Evolutionary conservation across 208 protist species (phyloP), one percentile per base, ranked within the genome.

Genomic region (Leishmania gerbilli): DNA sequence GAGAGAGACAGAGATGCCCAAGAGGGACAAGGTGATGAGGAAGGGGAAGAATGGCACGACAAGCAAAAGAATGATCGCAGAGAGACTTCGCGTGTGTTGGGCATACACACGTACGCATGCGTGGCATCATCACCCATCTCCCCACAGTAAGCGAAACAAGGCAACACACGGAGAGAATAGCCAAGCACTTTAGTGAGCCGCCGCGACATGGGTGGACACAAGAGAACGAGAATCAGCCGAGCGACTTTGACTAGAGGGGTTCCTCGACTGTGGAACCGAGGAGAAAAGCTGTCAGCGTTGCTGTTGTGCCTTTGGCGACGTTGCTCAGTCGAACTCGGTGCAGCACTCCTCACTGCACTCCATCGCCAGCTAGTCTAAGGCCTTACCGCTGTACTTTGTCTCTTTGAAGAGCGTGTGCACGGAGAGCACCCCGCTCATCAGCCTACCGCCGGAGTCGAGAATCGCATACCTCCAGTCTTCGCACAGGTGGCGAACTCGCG

Each of bases 401-500:
- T 93, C 68, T 75, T 92, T 81, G 56, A 93, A 93, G 27, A 92
- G 80, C 40, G 88, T 90, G 81, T 89, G 75, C 51, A 93, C 75
- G 24, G 80, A 90, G 6, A 93, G 84, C 24, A 84, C 82, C 3
- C 87, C 88, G 88, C 37, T 31, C 40, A 89, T 51, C 60, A 87
- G 40, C 17, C 64, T 56, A 24, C 84, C 75, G 34, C 80, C 79
- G 4, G 77, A 15, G 69, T 79, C 84, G 17, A 40, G 51, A 77
- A 91, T 62, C 75, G 89, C 84, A 27, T 92, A 64, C 53, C 80
- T 76, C 37, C 91, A 34, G 60, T 93, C 89, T 40, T 85, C 79
- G 45, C 34, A 81, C 4, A 86, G 62, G 15, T 51, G 42, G 1
- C 65, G 76, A n/a, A 87, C 55, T 3, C 62, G 60, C 34, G 11